Conservation (phyloP, 805 yeast species). For the Kodamaea hsintzibuensis region DNA sequence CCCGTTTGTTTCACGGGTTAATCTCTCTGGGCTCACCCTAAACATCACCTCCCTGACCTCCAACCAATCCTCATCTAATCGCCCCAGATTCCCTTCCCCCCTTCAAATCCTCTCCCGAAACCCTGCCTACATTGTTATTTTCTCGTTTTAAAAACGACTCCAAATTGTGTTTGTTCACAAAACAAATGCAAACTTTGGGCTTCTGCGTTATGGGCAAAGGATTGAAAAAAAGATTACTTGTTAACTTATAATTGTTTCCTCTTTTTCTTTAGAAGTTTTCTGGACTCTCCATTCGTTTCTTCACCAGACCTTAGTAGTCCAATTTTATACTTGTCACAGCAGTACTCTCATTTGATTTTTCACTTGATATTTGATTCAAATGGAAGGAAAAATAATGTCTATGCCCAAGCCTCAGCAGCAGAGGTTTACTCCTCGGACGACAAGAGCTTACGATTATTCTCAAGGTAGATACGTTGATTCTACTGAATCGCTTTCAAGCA, state of each 20-base stretch:
- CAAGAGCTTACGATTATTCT: not conserved
- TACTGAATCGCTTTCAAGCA: not conserved
- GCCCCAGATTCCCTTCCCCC: not conserved
- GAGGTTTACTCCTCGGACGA: not conserved
- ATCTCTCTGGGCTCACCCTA: not conserved
- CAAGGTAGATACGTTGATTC: not conserved
- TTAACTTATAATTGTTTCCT: constrained; percentile 2
- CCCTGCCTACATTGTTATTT: constrained; percentile 4
- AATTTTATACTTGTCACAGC: too few species aligned
- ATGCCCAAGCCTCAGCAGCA: constrained; percentile 4
- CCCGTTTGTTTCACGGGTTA: not conserved
- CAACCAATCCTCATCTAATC: not conserved
- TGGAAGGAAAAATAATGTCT: constrained; percentile 7
- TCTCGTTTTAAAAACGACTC: not conserved
- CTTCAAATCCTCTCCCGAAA: not conserved
- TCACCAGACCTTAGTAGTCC: not conserved
- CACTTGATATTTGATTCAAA: not conserved
- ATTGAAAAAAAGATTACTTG: constrained; percentile 4
- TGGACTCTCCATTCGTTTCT: not conserved
- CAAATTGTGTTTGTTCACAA: not conserved
- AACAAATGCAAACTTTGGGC: not conserved
- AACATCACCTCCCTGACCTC: not conserved
- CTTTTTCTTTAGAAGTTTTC: constrained; percentile 1
- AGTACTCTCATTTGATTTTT: too few species aligned
- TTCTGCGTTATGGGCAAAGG: constrained; percentile 1